A percentile compares a stretch with the other conserved stretches of the same genome.
These are phyloP conservation scores for Starmerella apicola DNA, from an alignment of 805 yeast genomes.

Conservation along the genomic window DNA sequence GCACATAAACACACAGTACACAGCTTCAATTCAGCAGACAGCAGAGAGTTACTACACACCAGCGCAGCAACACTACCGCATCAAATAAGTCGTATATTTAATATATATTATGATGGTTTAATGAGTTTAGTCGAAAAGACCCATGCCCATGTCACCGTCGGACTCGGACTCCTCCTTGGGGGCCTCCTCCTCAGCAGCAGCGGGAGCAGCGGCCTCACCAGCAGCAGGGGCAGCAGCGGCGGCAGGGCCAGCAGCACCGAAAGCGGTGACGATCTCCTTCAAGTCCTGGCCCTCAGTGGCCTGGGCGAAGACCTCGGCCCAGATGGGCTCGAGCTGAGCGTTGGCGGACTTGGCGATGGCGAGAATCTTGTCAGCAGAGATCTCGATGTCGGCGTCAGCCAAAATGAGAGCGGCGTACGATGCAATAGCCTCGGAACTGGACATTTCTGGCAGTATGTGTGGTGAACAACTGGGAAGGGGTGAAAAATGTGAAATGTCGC, in stretches of 20 bases:
- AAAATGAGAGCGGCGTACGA: conserved; percentile 91
- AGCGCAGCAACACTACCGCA: not conserved
- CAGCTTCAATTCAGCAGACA: no score
- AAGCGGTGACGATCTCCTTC: conserved; percentile 57
- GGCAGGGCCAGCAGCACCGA: conserved; percentile 69
- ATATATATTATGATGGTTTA: not conserved
- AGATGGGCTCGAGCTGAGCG: conserved; percentile 46
- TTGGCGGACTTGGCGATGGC: conserved; percentile 60
- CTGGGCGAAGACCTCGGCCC: conserved; percentile 77
- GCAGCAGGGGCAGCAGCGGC: conserved; percentile 96
- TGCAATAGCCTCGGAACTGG: conserved; percentile 70
- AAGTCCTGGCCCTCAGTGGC: conserved; percentile 76
- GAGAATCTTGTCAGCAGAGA: conserved; percentile 66
- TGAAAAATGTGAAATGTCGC: conserved; percentile 7
- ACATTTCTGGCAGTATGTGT: conserved; percentile 38
- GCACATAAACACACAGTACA: no score
- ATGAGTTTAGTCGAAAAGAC: conserved; percentile 79
- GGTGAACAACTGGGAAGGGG: conserved; percentile 1
- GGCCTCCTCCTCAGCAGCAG: conserved; percentile 54
- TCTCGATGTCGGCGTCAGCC: conserved; percentile 83
- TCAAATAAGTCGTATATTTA: conserved; percentile 1
- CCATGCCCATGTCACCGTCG: conserved; percentile 86
- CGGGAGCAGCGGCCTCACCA: conserved; percentile 46
- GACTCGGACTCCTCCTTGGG: conserved; percentile 55
- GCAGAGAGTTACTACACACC: no score